Conservation (phyloP, 1,284 basidiomycete species). For the Kwoniella shivajii region DNA sequence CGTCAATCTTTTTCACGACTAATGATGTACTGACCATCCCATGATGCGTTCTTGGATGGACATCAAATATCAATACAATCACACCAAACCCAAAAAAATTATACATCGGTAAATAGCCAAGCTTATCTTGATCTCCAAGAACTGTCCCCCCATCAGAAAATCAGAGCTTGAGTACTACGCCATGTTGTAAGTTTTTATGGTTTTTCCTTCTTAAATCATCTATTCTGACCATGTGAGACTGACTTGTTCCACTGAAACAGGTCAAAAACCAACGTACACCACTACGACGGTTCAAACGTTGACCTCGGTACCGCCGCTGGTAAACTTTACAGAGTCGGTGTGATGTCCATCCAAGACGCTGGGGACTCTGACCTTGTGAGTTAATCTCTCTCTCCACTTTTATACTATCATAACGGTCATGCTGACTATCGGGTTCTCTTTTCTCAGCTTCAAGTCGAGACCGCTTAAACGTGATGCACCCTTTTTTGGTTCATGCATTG, state of each 20-base stretch:
- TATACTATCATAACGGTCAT: background rate
- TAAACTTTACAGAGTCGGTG: slow-evolving; percentile 99
- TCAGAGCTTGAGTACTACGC: slow-evolving; percentile 99
- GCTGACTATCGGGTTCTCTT: slow-evolving; percentile 5
- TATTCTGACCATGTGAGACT: background rate
- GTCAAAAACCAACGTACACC: slow-evolving; percentile 95
- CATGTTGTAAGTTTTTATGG: slow-evolving; percentile 69
- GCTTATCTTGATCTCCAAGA: slow-evolving; percentile 97
- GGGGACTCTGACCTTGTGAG: slow-evolving; percentile 90
- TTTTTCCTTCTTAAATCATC: background rate
- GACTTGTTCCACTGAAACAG: slow-evolving; percentile 20
- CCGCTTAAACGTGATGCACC: slow-evolving; percentile 33
- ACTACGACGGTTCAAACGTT: slow-evolving; percentile 95
- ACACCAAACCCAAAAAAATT: background rate
- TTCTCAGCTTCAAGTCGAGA: slow-evolving; percentile 45
- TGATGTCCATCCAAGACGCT: slow-evolving; percentile 95
- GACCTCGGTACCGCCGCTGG: slow-evolving; percentile 98
- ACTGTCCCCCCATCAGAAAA: slow-evolving; percentile 98
- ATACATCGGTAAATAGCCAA: slow-evolving; percentile 66
- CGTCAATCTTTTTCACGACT: background rate
- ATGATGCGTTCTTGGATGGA: slow-evolving; percentile 24
- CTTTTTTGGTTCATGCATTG: slow-evolving; percentile 34
- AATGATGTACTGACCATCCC: slow-evolving; percentile 15
- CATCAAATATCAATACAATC: slow-evolving; percentile 1
- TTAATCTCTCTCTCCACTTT: slow-evolving; percentile 6